Conservation (phyloP, 495 filamentous ascomycete species). For the Aspergillus campestris region DNA sequence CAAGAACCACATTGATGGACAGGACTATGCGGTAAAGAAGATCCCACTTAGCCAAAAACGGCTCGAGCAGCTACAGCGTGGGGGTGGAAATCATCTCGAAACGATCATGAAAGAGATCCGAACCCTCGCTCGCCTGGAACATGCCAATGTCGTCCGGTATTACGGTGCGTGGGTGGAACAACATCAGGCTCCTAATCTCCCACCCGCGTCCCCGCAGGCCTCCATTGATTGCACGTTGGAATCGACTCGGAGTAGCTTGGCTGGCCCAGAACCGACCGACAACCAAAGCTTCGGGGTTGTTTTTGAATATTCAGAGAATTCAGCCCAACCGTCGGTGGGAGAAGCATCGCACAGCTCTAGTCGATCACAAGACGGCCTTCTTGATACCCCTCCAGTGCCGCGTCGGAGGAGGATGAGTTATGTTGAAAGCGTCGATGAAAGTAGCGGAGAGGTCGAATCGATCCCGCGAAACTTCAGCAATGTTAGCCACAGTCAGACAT, state of each 20-base stretch:
- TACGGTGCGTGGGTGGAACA: conserved; percentile 46
- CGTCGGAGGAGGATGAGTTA: conserved; percentile 27
- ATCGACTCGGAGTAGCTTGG: conserved; percentile 4
- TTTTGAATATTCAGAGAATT: conserved; percentile 28
- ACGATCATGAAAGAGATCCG: conserved; percentile 46
- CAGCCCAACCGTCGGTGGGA: conserved; percentile 15
- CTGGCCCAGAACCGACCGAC: conserved; percentile 11
- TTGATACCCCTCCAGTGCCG: conserved; percentile 19
- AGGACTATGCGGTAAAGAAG: conserved; percentile 47
- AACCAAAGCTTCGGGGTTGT: conserved; percentile 36
- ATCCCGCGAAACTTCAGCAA: conserved; percentile 29
- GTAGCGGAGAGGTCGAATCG: conserved; percentile 35
- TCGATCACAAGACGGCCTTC: conserved; percentile 15
- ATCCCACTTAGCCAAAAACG: conserved; percentile 41
- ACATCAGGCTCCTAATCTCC: conserved; percentile 19
- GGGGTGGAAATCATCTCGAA: conserved; percentile 39
- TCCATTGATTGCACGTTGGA: conserved; percentile 14
- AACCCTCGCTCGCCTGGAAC: conserved; percentile 45
- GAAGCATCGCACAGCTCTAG: conserved; percentile 13
- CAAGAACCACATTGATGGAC: conserved; percentile 42
- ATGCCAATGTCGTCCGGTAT: conserved; percentile 47
- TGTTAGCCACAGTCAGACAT: conserved; percentile 22
- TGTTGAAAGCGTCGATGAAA: conserved; percentile 19
- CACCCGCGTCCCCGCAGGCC: conserved; percentile 9
- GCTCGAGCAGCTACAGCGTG: conserved; percentile 37